Evolutionary conservation across 768 basidiomycete genomes (phyloP).

Genomic region (Tricholoma matsutake): DNA sequence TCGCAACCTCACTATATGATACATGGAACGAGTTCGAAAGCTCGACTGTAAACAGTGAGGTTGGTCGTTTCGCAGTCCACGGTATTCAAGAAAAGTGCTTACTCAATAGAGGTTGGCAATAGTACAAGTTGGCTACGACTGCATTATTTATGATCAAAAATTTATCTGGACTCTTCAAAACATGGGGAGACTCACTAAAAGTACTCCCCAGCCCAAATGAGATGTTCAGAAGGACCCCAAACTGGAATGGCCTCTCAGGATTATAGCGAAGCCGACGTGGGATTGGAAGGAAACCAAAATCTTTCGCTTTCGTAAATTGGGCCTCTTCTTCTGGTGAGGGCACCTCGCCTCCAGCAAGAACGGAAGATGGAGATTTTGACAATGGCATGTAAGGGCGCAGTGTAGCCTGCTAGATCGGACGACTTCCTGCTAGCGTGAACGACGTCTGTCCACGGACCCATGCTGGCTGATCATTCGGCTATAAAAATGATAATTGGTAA

Average conservation of each 20-base stretch:
- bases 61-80: too few species aligned
- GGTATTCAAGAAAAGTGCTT: constrained; percentile 18
- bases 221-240: constrained; percentile 48
- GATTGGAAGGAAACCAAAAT: constrained; percentile 64
- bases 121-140: constrained; percentile 79
- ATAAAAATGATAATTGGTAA: too few species aligned
- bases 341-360: not conserved
- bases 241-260: constrained; percentile 46
- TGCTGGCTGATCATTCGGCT: too few species aligned
- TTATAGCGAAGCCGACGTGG: constrained; percentile 51
- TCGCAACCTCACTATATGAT: constrained; percentile 37
- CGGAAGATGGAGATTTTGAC: not conserved
- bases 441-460: too few species aligned
- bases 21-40: constrained; percentile 37
- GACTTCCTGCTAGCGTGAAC: too few species aligned
- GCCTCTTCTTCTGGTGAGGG: not conserved
- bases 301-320: constrained; percentile 34
- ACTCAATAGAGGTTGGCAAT: constrained; percentile 80
- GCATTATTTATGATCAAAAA: not conserved
- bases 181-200: constrained; percentile 34
- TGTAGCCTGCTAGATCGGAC: too few species aligned
- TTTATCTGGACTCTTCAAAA: too few species aligned
- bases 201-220: constrained; percentile 63
- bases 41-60: constrained; percentile 33
- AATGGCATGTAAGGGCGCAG: not conserved